Evolutionary conservation across 805 yeast species (phyloP).

Genomic region (Blastobotrys robertii): DNA sequence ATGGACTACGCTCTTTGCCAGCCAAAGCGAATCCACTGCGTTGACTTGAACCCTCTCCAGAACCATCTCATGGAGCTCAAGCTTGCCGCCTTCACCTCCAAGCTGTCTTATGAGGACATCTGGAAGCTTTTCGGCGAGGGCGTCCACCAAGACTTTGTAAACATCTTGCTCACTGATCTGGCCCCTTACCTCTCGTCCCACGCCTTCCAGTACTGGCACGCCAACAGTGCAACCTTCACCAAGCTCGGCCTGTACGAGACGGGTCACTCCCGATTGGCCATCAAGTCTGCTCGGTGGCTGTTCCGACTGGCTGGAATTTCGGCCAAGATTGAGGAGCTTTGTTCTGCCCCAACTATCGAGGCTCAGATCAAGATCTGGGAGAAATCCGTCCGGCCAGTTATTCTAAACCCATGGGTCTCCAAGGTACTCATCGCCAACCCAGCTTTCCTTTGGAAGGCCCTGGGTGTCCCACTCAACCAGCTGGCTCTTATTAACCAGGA

Average conservation of each 20-base stretch:
- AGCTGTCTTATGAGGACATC: conserved; percentile 43
- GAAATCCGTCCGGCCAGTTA: conserved; percentile 50
- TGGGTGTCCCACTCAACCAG: conserved; percentile 84
- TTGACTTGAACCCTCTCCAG: conserved; percentile 76
- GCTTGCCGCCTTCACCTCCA: conserved; percentile 53
- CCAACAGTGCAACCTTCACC: conserved; percentile 51
- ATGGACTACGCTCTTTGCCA: conserved; percentile 57
- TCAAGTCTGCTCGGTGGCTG: conserved; percentile 53
- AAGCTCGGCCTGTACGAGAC: conserved; percentile 62
- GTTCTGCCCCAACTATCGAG: conserved; percentile 45
- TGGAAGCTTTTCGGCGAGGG: conserved; percentile 79
- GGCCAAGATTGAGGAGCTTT: conserved; percentile 43
- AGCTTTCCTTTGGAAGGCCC: conserved; percentile 76
- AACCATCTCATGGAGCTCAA: conserved; percentile 73
- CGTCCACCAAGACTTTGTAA: conserved; percentile 41
- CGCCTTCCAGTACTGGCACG: conserved; percentile 74
- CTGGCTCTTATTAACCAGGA: conserved; percentile 59
- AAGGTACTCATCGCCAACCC: conserved; percentile 69
- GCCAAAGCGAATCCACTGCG: conserved; percentile 74
- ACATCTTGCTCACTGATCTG: conserved; percentile 45
- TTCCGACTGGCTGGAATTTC: conserved; percentile 44
- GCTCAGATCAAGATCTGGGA: conserved; percentile 63
- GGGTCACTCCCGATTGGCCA: conserved; percentile 82
- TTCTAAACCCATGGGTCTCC: conserved; percentile 61
- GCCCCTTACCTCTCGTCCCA: conserved; percentile 67